A percentile compares a stretch with the other conserved stretches of the same genome.
Conservation (phyloP, 768 basidiomycete species). For the Fistulinella prunicolor region DNA sequence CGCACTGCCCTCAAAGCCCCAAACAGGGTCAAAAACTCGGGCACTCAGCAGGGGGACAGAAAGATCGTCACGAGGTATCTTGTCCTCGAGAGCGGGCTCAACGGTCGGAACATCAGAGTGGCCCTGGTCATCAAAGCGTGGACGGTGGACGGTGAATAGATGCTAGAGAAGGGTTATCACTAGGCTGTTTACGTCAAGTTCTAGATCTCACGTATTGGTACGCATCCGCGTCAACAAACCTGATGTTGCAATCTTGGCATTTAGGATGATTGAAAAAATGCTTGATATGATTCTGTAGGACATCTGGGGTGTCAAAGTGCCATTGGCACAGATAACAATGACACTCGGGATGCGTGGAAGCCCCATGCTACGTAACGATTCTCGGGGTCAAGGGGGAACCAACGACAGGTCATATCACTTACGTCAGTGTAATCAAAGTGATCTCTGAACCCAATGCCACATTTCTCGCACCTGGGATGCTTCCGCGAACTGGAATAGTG, state of each 20-base stretch:
- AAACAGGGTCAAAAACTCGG: constrained; percentile 21
- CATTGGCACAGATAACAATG: constrained; percentile 37
- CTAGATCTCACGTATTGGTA: constrained; percentile 34
- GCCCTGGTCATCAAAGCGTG: constrained; percentile 12
- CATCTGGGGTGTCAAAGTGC: constrained; percentile 38
- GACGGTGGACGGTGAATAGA: constrained; percentile 28
- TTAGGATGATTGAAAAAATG: constrained; percentile 45
- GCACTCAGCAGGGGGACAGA: constrained; percentile 7
- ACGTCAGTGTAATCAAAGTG: constrained; percentile 27
- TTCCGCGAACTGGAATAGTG: constrained; percentile 28
- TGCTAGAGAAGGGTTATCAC: constrained; percentile 18
- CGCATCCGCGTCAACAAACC: constrained; percentile 39
- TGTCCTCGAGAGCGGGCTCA: constrained; percentile 2
- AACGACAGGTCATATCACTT: constrained; percentile 5
- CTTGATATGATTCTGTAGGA: constrained; percentile 39
- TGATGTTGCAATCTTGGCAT: constrained; percentile 41
- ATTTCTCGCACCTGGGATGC: constrained; percentile 28
- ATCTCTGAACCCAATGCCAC: constrained; percentile 28
- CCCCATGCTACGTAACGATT: constrained; percentile 27
- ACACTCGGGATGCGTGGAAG: constrained; percentile 30
- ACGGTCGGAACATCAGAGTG: background rate
- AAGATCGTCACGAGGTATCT: background rate
- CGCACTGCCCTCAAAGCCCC: constrained; percentile 20
- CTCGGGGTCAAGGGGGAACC: constrained; percentile 11
- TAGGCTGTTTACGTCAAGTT: background rate